phyloP scores from a whole-genome alignment of 1,284 basidiomycete species.

The Cerrena zonata region DNA sequence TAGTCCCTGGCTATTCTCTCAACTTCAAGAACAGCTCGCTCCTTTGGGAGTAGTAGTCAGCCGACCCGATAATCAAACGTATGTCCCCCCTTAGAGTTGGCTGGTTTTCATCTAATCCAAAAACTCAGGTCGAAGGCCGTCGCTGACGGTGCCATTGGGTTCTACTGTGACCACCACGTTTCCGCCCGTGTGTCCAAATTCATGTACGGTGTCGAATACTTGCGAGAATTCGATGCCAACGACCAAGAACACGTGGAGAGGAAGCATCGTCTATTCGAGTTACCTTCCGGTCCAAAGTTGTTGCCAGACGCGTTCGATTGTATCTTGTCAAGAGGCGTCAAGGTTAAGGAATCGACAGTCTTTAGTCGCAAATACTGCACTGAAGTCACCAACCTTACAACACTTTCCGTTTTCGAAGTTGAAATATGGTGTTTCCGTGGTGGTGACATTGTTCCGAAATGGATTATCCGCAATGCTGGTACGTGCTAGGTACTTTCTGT shows the following conservation, averaged over 20 bases:
- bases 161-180: slow-evolving; percentile 77
- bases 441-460: slow-evolving; percentile 59
- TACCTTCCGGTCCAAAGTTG: slow-evolving; percentile 67
- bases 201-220: slow-evolving; percentile 75
- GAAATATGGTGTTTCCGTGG: slow-evolving; percentile 77
- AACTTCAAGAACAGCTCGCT: slow-evolving; percentile 60
- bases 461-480: slow-evolving; percentile 65
- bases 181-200: slow-evolving; percentile 71
- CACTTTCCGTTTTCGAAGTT: slow-evolving; percentile 72
- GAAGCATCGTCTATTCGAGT: slow-evolving; percentile 60
- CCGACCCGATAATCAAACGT: slow-evolving; percentile 74
- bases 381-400: slow-evolving; percentile 66
- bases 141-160: slow-evolving; percentile 74
- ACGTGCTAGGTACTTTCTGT: slow-evolving; percentile 14
- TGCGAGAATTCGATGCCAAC: slow-evolving; percentile 57
- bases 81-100: background rate
- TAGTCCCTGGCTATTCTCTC: slow-evolving; percentile 70
- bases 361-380: slow-evolving; percentile 77
- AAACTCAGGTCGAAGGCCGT: slow-evolving; percentile 77
- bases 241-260: slow-evolving; percentile 63
- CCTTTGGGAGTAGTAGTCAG: slow-evolving; percentile 55
- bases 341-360: slow-evolving; percentile 73
- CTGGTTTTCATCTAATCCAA: too few relatives aligned
- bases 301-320: slow-evolving; percentile 76
- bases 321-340: slow-evolving; percentile 60